phyloP scores from a whole-genome alignment of 1,284 basidiomycete species.

The Sphagnurus paluster region DNA sequence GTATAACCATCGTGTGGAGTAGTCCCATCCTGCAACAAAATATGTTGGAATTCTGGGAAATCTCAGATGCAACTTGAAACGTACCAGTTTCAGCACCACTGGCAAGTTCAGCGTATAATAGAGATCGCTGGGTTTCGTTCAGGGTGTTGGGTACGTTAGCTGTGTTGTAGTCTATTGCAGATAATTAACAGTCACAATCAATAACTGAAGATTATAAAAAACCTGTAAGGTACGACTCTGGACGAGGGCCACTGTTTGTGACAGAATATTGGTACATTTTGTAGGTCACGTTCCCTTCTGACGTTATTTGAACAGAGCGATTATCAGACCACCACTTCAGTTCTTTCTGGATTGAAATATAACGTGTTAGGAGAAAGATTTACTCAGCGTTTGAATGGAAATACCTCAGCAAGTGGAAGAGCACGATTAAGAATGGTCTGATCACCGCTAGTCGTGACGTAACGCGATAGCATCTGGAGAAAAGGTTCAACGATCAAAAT shows the following conservation, averaged over 20 bases:
- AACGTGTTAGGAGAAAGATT: constrained; percentile 4
- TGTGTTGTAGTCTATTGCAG: constrained; percentile 67
- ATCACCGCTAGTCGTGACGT: constrained; percentile 41
- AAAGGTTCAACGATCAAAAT: constrained; percentile 1
- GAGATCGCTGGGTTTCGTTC: constrained; percentile 58
- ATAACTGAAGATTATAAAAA: constrained; percentile 10
- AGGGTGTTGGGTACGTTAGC: constrained; percentile 67
- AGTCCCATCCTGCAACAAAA: constrained; percentile 41
- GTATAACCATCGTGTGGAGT: constrained; percentile 42
- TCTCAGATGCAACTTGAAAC: constrained; percentile 2
- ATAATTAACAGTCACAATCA: not conserved
- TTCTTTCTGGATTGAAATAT: constrained; percentile 53
- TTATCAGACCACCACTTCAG: constrained; percentile 82
- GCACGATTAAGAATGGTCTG: constrained; percentile 41
- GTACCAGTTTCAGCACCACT: constrained; percentile 81
- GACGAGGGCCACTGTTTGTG: constrained; percentile 84
- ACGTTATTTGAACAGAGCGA: constrained; percentile 71
- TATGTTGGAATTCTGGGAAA: not conserved
- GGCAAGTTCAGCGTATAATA: constrained; percentile 88
- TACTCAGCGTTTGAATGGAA: constrained; percentile 1
- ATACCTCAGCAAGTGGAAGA: constrained; percentile 49
- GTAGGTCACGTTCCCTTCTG: constrained; percentile 68
- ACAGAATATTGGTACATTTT: constrained; percentile 75
- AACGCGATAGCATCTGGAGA: constrained; percentile 43
- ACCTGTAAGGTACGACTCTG: constrained; percentile 75